Conservation (phyloP, 140 eudicot genomes). For the Ambrosia hybrid region DNA sequence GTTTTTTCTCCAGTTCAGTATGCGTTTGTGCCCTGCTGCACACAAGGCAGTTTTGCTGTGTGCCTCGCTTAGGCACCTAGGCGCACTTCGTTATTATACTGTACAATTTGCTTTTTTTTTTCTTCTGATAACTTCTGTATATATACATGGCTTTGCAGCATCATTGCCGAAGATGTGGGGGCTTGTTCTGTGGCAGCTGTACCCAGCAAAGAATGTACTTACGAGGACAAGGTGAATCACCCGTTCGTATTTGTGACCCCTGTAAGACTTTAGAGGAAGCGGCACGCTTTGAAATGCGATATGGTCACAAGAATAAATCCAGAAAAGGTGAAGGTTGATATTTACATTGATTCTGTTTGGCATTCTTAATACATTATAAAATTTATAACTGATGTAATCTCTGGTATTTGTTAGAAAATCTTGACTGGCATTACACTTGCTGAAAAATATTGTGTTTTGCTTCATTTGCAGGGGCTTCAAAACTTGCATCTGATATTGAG, state of each 20-base stretch:
- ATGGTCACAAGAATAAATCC: constrained; percentile 78
- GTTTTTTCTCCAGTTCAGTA: no score
- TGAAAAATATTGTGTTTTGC: constrained; percentile 4
- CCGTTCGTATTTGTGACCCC: constrained; percentile 92
- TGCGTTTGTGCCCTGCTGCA: no score
- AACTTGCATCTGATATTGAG: constrained; percentile 49
- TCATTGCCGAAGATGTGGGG: constrained; percentile 94
- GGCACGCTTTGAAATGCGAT: constrained; percentile 76
- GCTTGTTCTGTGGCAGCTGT: constrained; percentile 77
- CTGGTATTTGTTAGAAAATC: no score
- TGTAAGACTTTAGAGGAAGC: constrained; percentile 95
- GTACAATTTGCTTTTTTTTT: background rate
- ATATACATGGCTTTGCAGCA: constrained; percentile 57
- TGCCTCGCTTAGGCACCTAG: no score
- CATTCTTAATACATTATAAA: background rate
- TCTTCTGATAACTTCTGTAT: background rate
- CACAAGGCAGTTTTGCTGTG: no score
- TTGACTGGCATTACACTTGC: background rate
- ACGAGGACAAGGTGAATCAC: constrained; percentile 96
- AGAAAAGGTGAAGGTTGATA: constrained; percentile 52
- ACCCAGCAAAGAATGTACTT: constrained; percentile 75
- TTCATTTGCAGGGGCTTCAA: constrained; percentile 54
- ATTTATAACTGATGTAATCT: background rate
- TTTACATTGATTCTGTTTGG: background rate
- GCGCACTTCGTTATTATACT: no score